These are phyloP conservation scores for Sugiyamaella neomexicana DNA, from an alignment of 1,139 yeast species.

Conservation along the genomic window DNA sequence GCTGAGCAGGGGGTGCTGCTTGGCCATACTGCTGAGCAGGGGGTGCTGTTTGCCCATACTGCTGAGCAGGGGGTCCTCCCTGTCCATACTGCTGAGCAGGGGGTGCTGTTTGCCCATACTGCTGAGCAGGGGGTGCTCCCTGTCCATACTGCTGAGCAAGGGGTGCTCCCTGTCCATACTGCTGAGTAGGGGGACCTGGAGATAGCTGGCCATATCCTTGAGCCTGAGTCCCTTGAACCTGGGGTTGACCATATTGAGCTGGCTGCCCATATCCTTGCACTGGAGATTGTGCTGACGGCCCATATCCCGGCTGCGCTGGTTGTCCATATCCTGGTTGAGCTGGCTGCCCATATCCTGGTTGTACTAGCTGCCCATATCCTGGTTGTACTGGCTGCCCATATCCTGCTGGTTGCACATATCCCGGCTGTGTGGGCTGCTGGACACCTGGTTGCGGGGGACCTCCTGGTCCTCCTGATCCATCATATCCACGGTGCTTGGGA, in stretches of 20 bases:
- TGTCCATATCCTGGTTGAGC: conserved; percentile 24
- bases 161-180: too few species aligned
- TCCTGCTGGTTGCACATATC: too few species aligned
- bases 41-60: too few species aligned
- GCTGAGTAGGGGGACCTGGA: background rate
- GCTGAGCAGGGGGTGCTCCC: conserved; percentile 3
- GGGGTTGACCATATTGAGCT: conserved; percentile 12
- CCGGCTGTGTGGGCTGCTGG: too few species aligned
- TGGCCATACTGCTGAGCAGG: too few species aligned
- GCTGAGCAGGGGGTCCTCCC: too few species aligned
- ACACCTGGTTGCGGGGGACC: too few species aligned
- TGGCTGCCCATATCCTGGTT: conserved; percentile 24
- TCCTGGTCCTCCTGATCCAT: conserved; percentile 26
- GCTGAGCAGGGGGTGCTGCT: too few species aligned
- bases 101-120: background rate
- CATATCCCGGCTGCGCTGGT: conserved; percentile 25
- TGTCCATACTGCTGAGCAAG: too few species aligned
- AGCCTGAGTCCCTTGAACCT: too few species aligned
- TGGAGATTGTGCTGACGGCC: conserved; percentile 16
- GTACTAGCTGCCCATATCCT: conserved; percentile 26
- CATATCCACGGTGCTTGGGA: conserved; percentile 42
- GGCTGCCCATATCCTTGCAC: conserved; percentile 16
- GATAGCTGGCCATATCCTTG: conserved; percentile 25
- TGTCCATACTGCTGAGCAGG: background rate
- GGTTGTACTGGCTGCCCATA: conserved; percentile 26